Evolutionary conservation across 495 filamentous ascomycete genomes (phyloP).

Genomic region (Penicillium turbatum): DNA sequence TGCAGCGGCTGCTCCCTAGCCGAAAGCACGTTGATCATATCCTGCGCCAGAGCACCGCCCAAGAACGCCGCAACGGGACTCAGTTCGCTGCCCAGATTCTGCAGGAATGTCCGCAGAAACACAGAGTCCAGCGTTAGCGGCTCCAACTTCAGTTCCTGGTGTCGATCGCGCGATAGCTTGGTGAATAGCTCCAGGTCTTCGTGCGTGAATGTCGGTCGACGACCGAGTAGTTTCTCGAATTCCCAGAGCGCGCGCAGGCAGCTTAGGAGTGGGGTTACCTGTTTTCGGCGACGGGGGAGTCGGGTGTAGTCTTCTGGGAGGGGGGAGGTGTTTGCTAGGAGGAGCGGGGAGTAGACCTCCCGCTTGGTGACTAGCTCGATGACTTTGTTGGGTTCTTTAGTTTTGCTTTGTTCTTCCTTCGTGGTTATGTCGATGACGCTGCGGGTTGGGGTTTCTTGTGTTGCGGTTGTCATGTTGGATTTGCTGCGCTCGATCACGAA

Average conservation of each 20-base stretch:
- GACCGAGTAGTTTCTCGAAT: slow-evolving; percentile 54
- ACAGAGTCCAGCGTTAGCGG: slow-evolving; percentile 67
- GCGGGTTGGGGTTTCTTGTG: slow-evolving; percentile 74
- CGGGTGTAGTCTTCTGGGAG: slow-evolving; percentile 66
- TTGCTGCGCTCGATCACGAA: slow-evolving; percentile 82
- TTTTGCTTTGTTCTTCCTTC: slow-evolving; percentile 68
- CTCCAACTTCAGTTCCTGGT: slow-evolving; percentile 73
- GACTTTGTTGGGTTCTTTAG: slow-evolving; percentile 64
- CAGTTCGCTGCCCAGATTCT: slow-evolving; percentile 76
- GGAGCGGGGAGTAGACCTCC: slow-evolving; percentile 78
- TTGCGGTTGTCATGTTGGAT: slow-evolving; percentile 63
- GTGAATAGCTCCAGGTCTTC: slow-evolving; percentile 70
- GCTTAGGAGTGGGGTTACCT: slow-evolving; percentile 74
- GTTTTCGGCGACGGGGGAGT: slow-evolving; percentile 60
- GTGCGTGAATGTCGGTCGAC: slow-evolving; percentile 52
- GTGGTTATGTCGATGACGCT: slow-evolving; percentile 64
- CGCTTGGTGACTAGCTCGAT: slow-evolving; percentile 90
- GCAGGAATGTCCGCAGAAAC: slow-evolving; percentile 76
- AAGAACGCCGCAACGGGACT: slow-evolving; percentile 85
- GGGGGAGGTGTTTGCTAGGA: slow-evolving; percentile 69
- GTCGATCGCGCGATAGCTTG: slow-evolving; percentile 65
- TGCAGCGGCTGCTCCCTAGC: slow-evolving; percentile 89
- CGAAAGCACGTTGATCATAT: slow-evolving; percentile 93
- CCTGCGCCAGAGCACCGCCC: slow-evolving; percentile 86
- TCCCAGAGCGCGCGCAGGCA: slow-evolving; percentile 83